Evolutionary conservation across 768 basidiomycete genomes (phyloP).

Genomic region (Cantharellus cinnabarinus): DNA sequence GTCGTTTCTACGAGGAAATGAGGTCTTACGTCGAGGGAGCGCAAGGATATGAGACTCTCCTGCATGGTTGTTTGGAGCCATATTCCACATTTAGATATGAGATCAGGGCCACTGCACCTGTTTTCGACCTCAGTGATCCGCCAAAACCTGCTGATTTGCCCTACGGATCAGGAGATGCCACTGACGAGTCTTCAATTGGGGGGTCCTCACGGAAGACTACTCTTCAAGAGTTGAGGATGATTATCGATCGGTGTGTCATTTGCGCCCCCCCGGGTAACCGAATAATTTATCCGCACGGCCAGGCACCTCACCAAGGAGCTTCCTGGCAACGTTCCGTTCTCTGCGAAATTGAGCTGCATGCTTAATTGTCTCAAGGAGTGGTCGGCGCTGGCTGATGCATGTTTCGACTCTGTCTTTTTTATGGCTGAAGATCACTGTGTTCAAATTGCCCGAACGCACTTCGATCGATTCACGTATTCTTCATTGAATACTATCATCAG

Average conservation of each 20-base stretch:
- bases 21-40: neutral
- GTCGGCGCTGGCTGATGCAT: conserved; percentile 18
- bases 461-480: conserved; percentile 20
- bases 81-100: conserved; percentile 3
- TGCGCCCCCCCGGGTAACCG: conserved; percentile 18
- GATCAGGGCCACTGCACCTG: conserved; percentile 3
- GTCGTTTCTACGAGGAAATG: conserved; percentile 3
- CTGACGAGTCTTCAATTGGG: neutral
- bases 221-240: neutral
- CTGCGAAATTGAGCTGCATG: conserved; percentile 20
- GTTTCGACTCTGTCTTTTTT: conserved; percentile 18
- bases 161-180: neutral
- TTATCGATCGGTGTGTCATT: conserved; percentile 16
- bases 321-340: conserved; percentile 21
- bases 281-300: conserved; percentile 8
- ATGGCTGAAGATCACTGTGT: conserved; percentile 9
- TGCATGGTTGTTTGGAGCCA: conserved; percentile 3
- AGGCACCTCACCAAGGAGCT: conserved; percentile 19
- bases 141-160: neutral
- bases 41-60: neutral
- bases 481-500: conserved; percentile 2
- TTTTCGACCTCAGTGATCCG: conserved; percentile 1
- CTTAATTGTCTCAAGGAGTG: conserved; percentile 18
- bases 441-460: conserved; percentile 17
- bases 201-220: neutral